Evolutionary conservation across 306 rosid species (phyloP).

Genomic region (Castanea mollissima): DNA sequence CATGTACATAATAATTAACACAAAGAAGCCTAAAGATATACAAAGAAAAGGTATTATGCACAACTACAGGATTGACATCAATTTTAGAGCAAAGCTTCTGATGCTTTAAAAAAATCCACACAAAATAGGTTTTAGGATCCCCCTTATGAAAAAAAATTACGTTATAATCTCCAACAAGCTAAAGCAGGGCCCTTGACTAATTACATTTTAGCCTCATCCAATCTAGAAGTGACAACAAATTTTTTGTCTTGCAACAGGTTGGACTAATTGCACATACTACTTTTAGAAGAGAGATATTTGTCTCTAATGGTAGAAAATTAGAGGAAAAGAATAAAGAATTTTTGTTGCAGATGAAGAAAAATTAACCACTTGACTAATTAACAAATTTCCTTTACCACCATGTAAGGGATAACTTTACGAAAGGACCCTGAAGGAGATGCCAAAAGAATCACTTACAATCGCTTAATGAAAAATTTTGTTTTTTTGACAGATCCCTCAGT

Average conservation of each 20-base stretch:
- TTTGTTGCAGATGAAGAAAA: background rate
- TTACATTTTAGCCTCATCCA: background rate
- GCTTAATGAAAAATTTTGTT: constrained; percentile 65
- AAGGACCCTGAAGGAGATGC: background rate
- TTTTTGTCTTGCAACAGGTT: background rate
- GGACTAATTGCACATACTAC: background rate
- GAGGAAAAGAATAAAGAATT: background rate
- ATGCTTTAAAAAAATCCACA: too few relatives aligned
- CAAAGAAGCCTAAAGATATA: too few relatives aligned
- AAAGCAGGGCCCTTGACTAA: too few relatives aligned
- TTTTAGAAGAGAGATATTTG: too few relatives aligned
- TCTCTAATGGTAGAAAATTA: background rate
- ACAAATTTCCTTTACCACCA: background rate
- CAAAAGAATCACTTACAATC: constrained; percentile 44
- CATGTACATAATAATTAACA: too few relatives aligned
- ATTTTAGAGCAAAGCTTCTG: background rate
- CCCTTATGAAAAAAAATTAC: background rate
- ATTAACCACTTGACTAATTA: background rate
- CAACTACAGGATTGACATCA: background rate
- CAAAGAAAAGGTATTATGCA: too few relatives aligned
- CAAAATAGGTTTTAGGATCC: too few relatives aligned
- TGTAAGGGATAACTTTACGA: background rate
- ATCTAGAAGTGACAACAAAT: background rate
- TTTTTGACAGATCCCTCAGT: constrained; percentile 78
- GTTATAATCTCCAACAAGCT: too few relatives aligned